These are phyloP conservation scores for Barbarea vulgaris DNA, from an alignment of 345 rosid species.

Conservation along the genomic window DNA sequence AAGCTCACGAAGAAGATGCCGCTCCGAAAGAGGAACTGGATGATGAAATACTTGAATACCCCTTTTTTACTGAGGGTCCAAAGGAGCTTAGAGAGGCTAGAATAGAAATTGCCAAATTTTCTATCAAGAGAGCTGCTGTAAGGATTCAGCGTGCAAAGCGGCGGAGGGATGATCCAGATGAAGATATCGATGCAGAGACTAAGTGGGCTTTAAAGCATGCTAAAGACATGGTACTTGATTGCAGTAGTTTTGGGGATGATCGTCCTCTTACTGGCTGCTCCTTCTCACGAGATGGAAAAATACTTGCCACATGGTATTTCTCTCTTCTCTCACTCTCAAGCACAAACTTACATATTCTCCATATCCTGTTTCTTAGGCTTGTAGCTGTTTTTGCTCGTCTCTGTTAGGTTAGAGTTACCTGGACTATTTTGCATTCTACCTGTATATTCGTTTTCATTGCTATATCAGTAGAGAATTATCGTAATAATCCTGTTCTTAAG, in stretches of 20 bases:
- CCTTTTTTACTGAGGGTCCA: conserved; percentile 86
- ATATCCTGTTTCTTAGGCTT: background rate
- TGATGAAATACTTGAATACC: conserved; percentile 70
- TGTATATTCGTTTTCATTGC: background rate
- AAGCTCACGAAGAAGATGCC: conserved; percentile 87
- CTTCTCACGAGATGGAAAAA: conserved; percentile 74
- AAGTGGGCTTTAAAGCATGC: conserved; percentile 76
- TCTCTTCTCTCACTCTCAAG: conserved; percentile 21
- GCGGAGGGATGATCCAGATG: conserved; percentile 90
- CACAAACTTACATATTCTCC: background rate
- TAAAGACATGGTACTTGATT: conserved; percentile 66
- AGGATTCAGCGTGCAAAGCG: conserved; percentile 73
- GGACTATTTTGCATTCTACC: background rate
- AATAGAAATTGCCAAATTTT: conserved; percentile 71
- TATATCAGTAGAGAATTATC: background rate
- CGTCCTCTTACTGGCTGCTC: conserved; percentile 94
- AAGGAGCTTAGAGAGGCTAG: conserved; percentile 73
- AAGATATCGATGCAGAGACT: conserved; percentile 82
- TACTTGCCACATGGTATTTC: conserved; percentile 85
- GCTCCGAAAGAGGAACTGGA: conserved; percentile 56
- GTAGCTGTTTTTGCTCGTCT: background rate
- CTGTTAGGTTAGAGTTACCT: background rate
- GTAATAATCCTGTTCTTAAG: background rate
- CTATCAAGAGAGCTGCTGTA: conserved; percentile 63
- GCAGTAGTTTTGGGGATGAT: conserved; percentile 89